Evolutionary conservation across 352 stramenopile species (phyloP), one percentile per base, ranked within the genome.

Genomic region (Aphanomyces stellatus): DNA sequence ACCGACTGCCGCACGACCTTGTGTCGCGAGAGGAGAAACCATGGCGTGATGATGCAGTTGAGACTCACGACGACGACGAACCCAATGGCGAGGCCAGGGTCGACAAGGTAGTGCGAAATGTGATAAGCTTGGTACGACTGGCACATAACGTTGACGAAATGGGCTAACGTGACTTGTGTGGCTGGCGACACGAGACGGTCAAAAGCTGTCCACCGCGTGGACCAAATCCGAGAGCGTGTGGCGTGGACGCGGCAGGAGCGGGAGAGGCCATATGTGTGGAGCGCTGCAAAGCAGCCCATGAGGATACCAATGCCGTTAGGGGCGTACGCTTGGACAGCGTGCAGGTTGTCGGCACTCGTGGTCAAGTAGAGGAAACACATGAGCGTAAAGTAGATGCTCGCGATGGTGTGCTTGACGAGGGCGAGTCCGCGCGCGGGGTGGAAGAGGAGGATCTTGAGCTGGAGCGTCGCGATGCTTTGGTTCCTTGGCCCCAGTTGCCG

Each of bases 51-150:
- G 19, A 67, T 17, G 30, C 37, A 49, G 34, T 55, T 57, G 7
- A 22, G 10, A 37, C 30, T 49, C 11, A 57, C 46, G 34, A 49
- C 41, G 10, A 42, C 8, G 31, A 1, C 34, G 41, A 67, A 67
- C 10, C n/a, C 10, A 11, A 67, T 42, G 22, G 60, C 33, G 10
- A 41, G 24, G 1, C 17, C 4, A 4, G n/a, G 19, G 22, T 59
- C 34, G 17, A 51, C 48, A 7, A 51, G 22, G 19, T 31, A 51
- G 27, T 46, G 24, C 30, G 60, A 49, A 37, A 67, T 67, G 60
- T 41, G 60, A 2, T 57, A 34, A 11, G 37, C 60, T 59, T 67
- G 60, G 33, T 67, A 67, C 43, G 60, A 67, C 5, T 57, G 48
- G 25, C 37, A 59, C 30, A 57, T n/a, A 10, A 67, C 22, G 24